These are phyloP conservation scores for Pythium chondricola DNA, from an alignment of 352 stramenopile genomes.

Conservation along the genomic window DNA sequence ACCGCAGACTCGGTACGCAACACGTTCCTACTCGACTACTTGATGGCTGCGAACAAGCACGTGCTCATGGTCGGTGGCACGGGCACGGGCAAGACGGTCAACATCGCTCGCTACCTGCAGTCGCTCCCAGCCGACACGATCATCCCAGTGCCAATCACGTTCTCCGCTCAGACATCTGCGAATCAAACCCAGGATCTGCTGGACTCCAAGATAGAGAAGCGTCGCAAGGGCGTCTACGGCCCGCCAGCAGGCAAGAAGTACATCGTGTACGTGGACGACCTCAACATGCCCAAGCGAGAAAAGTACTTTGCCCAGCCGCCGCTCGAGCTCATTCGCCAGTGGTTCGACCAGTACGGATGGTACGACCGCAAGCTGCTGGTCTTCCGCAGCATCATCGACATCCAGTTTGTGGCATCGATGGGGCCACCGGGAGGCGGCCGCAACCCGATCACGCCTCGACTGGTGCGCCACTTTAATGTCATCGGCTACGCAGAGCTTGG, in stretches of 20 bases:
- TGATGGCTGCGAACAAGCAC: slow-evolving; percentile 84
- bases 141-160: slow-evolving; percentile 89
- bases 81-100: slow-evolving; percentile 94
- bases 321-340: slow-evolving; percentile 93
- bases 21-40: slow-evolving; percentile 86
- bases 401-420: slow-evolving; percentile 90
- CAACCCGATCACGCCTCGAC: slow-evolving; percentile 87
- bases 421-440: slow-evolving; percentile 88
- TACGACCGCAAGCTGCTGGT: slow-evolving; percentile 92
- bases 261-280: slow-evolving; percentile 93
- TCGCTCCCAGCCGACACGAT: slow-evolving; percentile 79
- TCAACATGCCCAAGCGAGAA: slow-evolving; percentile 95
- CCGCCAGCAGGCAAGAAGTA: slow-evolving; percentile 89
- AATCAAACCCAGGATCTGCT: slow-evolving; percentile 92
- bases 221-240: slow-evolving; percentile 90
- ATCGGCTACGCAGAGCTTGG: slow-evolving; percentile 89
- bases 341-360: slow-evolving; percentile 92
- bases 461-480: slow-evolving; percentile 92
- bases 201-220: slow-evolving; percentile 91
- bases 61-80: slow-evolving; percentile 93
- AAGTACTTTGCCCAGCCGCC: slow-evolving; percentile 93
- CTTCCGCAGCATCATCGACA: slow-evolving; percentile 86
- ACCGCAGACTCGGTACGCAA: slow-evolving; percentile 92
- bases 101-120: slow-evolving; percentile 88
- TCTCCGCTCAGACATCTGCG: slow-evolving; percentile 89